Percentiles rank a stretch among this genome's conserved stretches.
phyloP scores from a whole-genome alignment of 257 asterid species.

The Fraxinus anomala region DNA sequence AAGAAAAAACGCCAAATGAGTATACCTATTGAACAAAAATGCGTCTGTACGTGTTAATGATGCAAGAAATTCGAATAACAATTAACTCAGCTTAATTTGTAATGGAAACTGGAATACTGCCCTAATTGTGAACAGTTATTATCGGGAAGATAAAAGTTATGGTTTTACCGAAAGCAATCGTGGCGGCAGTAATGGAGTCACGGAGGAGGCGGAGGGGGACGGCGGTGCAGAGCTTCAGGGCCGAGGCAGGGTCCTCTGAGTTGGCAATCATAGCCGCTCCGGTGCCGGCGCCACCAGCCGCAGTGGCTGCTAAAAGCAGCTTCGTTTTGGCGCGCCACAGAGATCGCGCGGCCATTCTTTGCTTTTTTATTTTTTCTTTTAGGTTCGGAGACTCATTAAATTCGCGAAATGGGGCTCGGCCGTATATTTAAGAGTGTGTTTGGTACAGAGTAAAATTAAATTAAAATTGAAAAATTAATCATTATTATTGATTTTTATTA shows the following conservation, averaged over 20 bases:
- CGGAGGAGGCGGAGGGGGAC: slow-evolving; percentile 89
- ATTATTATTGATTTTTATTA: too few relatives aligned
- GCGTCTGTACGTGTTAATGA: background rate
- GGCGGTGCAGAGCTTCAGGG: slow-evolving; percentile 75
- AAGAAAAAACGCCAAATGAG: background rate
- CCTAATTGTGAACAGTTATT: background rate
- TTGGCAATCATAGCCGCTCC: slow-evolving; percentile 65
- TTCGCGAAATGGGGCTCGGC: too few relatives aligned
- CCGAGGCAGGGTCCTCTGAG: slow-evolving; percentile 86
- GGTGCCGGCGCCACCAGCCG: slow-evolving; percentile 63
- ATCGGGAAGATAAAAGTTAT: background rate
- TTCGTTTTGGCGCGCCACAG: slow-evolving; percentile 71
- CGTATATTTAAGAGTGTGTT: too few relatives aligned
- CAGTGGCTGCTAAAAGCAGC: slow-evolving; percentile 59
- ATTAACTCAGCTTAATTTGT: background rate
- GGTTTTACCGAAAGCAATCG: slow-evolving; percentile 63
- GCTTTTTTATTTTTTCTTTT: background rate
- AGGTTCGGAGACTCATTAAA: background rate
- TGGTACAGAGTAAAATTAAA: too few relatives aligned
- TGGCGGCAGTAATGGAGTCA: slow-evolving; percentile 74
- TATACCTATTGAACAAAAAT: background rate
- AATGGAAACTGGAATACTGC: background rate
- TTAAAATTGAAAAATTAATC: too few relatives aligned
- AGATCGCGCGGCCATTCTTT: slow-evolving; percentile 65
- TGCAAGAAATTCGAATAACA: background rate